These are phyloP conservation scores for Aristolochia californica DNA, from an alignment of 164 flowering plant species.

Conservation along the genomic window DNA sequence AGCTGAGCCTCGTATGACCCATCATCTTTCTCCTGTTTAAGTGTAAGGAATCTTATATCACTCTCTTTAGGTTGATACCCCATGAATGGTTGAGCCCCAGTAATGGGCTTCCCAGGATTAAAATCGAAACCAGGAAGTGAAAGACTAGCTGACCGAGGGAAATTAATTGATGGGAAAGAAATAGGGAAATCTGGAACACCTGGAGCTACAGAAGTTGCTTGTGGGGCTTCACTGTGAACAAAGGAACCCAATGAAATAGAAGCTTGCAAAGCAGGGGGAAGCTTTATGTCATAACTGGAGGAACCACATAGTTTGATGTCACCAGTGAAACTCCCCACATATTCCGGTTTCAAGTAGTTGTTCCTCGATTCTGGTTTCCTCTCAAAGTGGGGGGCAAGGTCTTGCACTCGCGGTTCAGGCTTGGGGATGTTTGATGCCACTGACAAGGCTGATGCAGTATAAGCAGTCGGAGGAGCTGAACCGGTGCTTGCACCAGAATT, in stretches of 20 bases:
- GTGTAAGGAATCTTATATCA: constrained; percentile 31
- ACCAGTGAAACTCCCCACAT: constrained; percentile 25
- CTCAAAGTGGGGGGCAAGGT: constrained; percentile 33
- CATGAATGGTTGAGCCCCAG: constrained; percentile 22
- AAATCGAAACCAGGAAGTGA: constrained; percentile 21
- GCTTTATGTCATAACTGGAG: constrained; percentile 41
- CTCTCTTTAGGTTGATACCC: constrained; percentile 32
- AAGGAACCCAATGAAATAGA: constrained; percentile 28
- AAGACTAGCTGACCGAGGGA: constrained; percentile 23
- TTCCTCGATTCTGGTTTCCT: constrained; percentile 25
- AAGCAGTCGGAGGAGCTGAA: constrained; percentile 16
- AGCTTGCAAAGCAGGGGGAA: constrained; percentile 32
- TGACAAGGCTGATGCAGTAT: constrained; percentile 18
- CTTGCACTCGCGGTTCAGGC: constrained; percentile 38
- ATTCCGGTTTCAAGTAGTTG: constrained; percentile 28
- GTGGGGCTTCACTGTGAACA: constrained; percentile 21
- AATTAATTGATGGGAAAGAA: constrained; percentile 23
- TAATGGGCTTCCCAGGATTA: constrained; percentile 15
- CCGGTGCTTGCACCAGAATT: constrained; percentile 24
- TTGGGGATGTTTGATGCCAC: constrained; percentile 30
- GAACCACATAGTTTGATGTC: constrained; percentile 38
- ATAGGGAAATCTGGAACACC: constrained; percentile 28
- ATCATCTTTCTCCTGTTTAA: constrained; percentile 56
- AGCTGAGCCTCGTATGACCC: constrained; percentile 29
- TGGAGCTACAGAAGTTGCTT: constrained; percentile 15